Evolutionary conservation across 345 rosid species (phyloP), one percentile per base, ranked within the genome.

Genomic region (Leavenworthia alabamica): DNA sequence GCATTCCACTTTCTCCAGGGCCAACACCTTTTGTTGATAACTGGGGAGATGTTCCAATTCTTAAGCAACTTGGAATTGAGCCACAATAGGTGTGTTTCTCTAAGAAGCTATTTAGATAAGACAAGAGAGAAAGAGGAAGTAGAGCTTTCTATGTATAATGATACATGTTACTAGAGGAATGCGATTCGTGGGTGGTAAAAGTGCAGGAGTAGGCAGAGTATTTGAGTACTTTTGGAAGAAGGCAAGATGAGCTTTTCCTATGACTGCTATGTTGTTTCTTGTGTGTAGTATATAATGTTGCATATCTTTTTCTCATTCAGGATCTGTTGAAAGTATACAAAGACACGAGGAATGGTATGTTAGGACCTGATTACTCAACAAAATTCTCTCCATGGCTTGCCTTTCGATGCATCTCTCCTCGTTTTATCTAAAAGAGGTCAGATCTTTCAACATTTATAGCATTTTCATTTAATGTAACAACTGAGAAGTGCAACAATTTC

Each of bases 341-440:
- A 74, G 85, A 77, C 47, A 88, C 95, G 0, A 82, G 98, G 72
- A 91, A 91, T 42, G 92, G 88, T 33, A 91, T 88, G 96, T 52
- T 88, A 60, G 96, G 98, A 55, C 58, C 96, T 71, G 92, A 88
- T 75, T 91, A 86, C 73, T 91, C 96, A 1, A 91, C 98, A 0
- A 88, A 86, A 60, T 80, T 91, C 70, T 91, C 98, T 31, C 90
- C 92, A 0, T 88, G 98, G 98, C 84, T 91, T 69, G 96, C 98
- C 24, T 70, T 81, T 13, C 96, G 98, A 59, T 79, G 96, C 59
- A 75, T 91, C 53, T 88, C 96, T 49, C 83, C 96, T 10, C 84
- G 86, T n/a, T 79, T 78, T 63, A 70, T 88, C 36, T 71, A 68
- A 90, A 88, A 78, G 96, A 88, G 92, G 98, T 90, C 8, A 49